Evolutionary conservation across 2,329 filamentous ascomycete species (phyloP), one percentile per base, ranked within the genome.

Genomic region (Neopestalotiopsis clavispora): DNA sequence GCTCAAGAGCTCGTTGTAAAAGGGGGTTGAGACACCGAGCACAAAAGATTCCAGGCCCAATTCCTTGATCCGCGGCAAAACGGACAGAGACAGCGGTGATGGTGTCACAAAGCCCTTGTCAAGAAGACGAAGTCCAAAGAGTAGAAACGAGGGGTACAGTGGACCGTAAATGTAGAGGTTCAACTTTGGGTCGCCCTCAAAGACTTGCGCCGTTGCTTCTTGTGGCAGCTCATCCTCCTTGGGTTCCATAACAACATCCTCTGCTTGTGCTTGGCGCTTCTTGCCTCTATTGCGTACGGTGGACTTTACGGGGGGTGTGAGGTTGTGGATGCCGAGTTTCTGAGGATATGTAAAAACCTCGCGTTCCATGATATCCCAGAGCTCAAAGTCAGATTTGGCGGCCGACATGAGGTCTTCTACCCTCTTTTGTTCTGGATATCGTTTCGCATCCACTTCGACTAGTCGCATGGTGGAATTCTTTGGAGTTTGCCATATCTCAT

Each of bases 21-120:
- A 87, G 0, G 86, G 82, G 0, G 91, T 92, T 20, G 90, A 90
- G 5, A 89, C 90, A 62, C 92, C 92, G 0, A 95, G 85, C 6
- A 93, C 89, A 75, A 91, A 93, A 0, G 91, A 91, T 1, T 88
- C 86, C 1, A 92, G 85, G 1, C 92, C 92, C 0, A 93, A 83
- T 59, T 86, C 83, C 75, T 92, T 92, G 73, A 94, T 82, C 7
- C 87, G 86, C 0, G 92, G 91, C 0, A 95, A 82, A 32, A 94
- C 79, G 59, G 85, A 84, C 59, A 92, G 84, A 0, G 85, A 83
- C 0, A 92, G 82, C 0, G 85, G 83, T 1, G 92, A 94, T 0
- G 87, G 81, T 12, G 82, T 84, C 10, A 75, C 71, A 69, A 93
- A 94, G 1, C 83, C 81, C 2, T 80, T 81, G 72, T 90, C 86